Evolutionary conservation across 225 moss, liverwort and hornwort genomes (phyloP), one percentile per base, ranked within the genome.

Genomic region (Anthoceros angustus): DNA sequence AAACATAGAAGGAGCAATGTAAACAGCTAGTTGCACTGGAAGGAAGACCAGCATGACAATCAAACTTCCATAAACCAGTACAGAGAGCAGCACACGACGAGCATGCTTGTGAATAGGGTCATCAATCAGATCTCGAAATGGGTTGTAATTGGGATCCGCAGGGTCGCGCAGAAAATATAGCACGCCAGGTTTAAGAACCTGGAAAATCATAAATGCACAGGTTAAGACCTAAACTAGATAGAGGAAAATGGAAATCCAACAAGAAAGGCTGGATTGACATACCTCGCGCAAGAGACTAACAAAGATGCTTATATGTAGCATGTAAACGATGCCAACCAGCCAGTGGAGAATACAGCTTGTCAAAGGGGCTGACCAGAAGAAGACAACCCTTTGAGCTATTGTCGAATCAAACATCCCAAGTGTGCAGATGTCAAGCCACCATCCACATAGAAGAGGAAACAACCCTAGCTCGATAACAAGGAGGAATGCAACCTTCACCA

Each of bases 391-490:
- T 70, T 99, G 92, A 62, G 83, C 72, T 10, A 99, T 72, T 62
- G 92, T 75, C 40, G 84, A 85, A 61, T 92, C 92, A 70, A 92
- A 83, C 80, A 99, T 89, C 21, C 85, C 98, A 70, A 99, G 79
- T 43, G 92, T 99, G 75, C 98, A 99, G 42, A 99, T 74, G 77
- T 99, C 98, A 66, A 99, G 81, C 98, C 98, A 99, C 98, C 98
- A 99, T 42, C 98, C 98, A 75, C 98, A 99, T 50, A 87, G 74
- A 8, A 99, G 74, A 10, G 98, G 98, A 75, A 99, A 99, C 61
- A 89, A 74, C 61, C 98, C 98, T 63, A 92, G 89, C 75, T 98
- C 98, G 63, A 87, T 92, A n/a, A 87, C 78, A 23, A 99, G 80
- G 21, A 99, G 72, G 66, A 99, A 87, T 0, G 83, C 80, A 15